Percentiles rank a stretch among this genome's conserved stretches.
These are phyloP conservation scores for Schizophyllum amplum DNA, from an alignment of 1,284 basidiomycete species.

Conservation along the genomic window DNA sequence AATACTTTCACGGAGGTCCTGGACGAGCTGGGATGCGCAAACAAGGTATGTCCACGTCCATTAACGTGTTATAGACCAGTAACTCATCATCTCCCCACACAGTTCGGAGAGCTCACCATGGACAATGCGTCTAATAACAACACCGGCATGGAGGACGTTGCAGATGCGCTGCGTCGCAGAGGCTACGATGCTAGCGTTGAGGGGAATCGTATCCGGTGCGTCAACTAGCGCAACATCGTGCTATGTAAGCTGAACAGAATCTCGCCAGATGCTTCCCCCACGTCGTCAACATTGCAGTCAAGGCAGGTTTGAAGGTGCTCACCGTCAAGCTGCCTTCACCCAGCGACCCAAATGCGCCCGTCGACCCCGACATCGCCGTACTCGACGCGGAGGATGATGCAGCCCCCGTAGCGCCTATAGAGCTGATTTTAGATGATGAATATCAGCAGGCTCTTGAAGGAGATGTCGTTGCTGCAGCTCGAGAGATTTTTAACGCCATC, in stretches of 20 bases:
- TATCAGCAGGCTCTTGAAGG: background rate
- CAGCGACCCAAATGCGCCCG: too few species aligned
- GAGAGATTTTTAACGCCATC: background rate
- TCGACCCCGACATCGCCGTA: background rate
- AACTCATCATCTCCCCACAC: background rate
- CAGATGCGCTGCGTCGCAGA: slow-evolving; percentile 1
- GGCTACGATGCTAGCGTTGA: slow-evolving; percentile 16
- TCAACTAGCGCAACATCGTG: background rate
- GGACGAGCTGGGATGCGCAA: slow-evolving; percentile 10
- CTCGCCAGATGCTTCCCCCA: slow-evolving; percentile 29
- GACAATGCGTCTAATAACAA: slow-evolving; percentile 18
- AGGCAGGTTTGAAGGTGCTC: slow-evolving; percentile 21
- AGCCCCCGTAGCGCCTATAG: background rate
- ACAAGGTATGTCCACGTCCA: slow-evolving; percentile 4
- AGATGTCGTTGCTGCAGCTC: background rate
- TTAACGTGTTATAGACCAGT: background rate
- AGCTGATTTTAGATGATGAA: background rate
- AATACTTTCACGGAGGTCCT: slow-evolving; percentile 10
- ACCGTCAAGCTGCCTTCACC: slow-evolving; percentile 5
- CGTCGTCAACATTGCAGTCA: slow-evolving; percentile 26
- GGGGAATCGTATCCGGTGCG: slow-evolving; percentile 21
- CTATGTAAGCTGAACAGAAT: slow-evolving; percentile 1
- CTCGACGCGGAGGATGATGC: background rate
- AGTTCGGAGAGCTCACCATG: slow-evolving; percentile 10
- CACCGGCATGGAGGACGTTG: slow-evolving; percentile 15